These are phyloP conservation scores for Calonectria montana DNA, from an alignment of 2,329 filamentous ascomycete genomes.

Conservation along the genomic window DNA sequence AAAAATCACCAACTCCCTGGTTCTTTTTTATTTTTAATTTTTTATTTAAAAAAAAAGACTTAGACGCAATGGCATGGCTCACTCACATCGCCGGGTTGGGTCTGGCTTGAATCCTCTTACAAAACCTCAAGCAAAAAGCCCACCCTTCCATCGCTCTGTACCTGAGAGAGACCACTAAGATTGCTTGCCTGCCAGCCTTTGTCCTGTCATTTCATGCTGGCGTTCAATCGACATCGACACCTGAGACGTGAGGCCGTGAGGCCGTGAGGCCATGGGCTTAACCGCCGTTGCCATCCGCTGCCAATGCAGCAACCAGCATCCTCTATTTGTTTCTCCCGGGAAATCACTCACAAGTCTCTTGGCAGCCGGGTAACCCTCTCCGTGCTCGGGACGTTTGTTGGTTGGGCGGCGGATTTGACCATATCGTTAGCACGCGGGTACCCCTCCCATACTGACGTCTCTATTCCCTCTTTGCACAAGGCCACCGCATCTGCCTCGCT, in stretches of 20 bases:
- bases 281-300: conserved; percentile 1
- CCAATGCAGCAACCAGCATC: neutral
- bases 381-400: neutral
- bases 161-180: neutral
- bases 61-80: neutral
- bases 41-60: no score
- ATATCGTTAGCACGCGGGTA: neutral
- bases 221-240: neutral
- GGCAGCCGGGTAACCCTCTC: neutral
- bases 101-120: neutral
- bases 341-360: conserved; percentile 2
- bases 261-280: neutral
- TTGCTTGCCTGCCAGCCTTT: neutral
- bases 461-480: conserved; percentile 7
- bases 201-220: neutral
- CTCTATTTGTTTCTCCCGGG: neutral
- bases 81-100: conserved; percentile 7
- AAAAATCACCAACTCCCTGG: neutral
- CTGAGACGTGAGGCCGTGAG: neutral
- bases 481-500: conserved; percentile 11
- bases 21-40: neutral
- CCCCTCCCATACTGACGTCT: neutral
- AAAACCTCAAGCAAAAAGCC: neutral
- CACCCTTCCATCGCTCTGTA: neutral
- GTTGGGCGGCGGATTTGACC: neutral